phyloP scores from a whole-genome alignment of 2,329 filamentous ascomycete species.

The Paracorniculantispora psalliotae region DNA sequence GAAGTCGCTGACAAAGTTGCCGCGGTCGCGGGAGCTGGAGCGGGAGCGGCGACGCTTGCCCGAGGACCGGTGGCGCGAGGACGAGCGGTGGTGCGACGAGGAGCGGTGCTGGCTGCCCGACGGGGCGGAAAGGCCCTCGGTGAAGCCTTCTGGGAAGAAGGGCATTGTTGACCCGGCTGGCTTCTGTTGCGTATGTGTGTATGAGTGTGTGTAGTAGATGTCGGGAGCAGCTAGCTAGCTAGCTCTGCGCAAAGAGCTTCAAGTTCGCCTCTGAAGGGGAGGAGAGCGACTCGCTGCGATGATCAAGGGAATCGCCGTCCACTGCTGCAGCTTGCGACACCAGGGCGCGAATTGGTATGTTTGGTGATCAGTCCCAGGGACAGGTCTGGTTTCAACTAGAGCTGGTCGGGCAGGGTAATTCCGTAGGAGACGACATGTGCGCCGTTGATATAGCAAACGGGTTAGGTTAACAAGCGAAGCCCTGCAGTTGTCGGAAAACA shows the following conservation, averaged over 20 bases:
- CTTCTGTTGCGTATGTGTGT: background rate
- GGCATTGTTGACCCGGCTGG: background rate
- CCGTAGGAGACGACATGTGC: background rate
- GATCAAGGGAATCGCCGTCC: background rate
- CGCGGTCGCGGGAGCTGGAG: slow-evolving; percentile 29
- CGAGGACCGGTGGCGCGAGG: slow-evolving; percentile 23
- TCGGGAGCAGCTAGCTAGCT: background rate
- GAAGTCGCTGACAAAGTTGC: slow-evolving; percentile 27
- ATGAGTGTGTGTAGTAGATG: background rate
- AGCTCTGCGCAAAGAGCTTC: background rate
- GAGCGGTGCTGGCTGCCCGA: slow-evolving; percentile 24
- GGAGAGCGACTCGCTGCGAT: background rate
- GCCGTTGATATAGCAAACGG: background rate
- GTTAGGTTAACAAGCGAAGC: background rate
- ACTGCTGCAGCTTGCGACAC: background rate
- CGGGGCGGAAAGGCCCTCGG: slow-evolving; percentile 28
- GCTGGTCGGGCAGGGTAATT: background rate
- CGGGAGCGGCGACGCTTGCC: slow-evolving; percentile 37
- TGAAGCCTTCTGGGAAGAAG: slow-evolving; percentile 30
- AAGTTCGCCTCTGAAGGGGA: background rate
- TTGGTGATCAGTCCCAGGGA: background rate
- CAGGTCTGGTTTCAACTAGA: background rate
- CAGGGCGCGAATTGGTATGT: background rate
- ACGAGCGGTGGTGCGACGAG: slow-evolving; percentile 25
- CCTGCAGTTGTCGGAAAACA: background rate